These are phyloP conservation scores for apple (Malus domestica) DNA, from an alignment of 306 rosid species.

Conservation along the genomic window ASM211411v1 NC_041794.1:36186501-36187000, in stretches of 20 bases:
- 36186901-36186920: background rate
- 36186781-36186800: no score
- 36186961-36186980: background rate
- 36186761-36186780: background rate
- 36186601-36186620: background rate
- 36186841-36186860: no score
- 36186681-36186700: background rate
- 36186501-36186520: no score
- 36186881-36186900: background rate
- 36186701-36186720: background rate
- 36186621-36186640: background rate
- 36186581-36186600: no score
- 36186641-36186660: background rate
- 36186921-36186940: background rate
- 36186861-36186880: no score
- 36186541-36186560: no score
- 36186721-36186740: no score
- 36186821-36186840: no score
- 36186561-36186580: background rate
- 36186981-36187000: background rate
- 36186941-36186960: background rate
- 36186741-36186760: no score
- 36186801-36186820: background rate
- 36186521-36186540: background rate
- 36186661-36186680: background rate